Percentiles rank a stretch among this genome's conserved stretches.
Conservation (phyloP, 1,284 basidiomycete genomes). For the Sanghuangporus baumii region DNA sequence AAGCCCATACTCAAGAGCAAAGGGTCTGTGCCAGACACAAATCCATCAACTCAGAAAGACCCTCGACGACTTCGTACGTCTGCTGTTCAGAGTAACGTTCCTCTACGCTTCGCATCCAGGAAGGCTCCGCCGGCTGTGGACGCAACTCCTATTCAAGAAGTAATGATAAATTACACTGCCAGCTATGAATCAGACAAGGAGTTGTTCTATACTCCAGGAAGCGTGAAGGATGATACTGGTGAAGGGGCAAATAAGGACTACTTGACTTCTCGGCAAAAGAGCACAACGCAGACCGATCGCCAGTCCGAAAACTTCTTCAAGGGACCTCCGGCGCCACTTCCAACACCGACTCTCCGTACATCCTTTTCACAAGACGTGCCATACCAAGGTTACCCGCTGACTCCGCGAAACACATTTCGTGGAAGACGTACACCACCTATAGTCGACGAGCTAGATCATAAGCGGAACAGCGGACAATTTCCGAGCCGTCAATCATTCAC, state of each 20-base stretch:
- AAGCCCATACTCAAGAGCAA: slow-evolving; percentile 3
- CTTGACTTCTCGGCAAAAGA: background rate
- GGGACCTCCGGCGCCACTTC: background rate
- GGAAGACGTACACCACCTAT: background rate
- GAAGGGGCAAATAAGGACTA: background rate
- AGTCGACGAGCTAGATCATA: background rate
- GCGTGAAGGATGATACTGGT: background rate
- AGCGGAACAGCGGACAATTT: background rate
- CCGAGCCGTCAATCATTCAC: background rate
- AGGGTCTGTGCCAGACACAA: too few relatives aligned
- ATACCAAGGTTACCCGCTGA: background rate
- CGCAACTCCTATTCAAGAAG: too few relatives aligned
- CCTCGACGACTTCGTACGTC: background rate
- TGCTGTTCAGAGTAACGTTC: background rate
- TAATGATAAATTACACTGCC: background rate
- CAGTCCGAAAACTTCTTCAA: background rate
- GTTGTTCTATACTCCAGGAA: background rate
- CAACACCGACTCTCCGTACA: background rate
- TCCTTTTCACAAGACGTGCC: background rate
- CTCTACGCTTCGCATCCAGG: background rate
- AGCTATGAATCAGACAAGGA: background rate
- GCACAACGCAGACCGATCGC: background rate
- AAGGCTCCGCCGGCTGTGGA: background rate
- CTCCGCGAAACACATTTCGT: background rate
- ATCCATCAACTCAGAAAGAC: background rate